Evolutionary conservation across 108 stramenopile species (phyloP).

Genomic region (Skeletonema potamos): DNA sequence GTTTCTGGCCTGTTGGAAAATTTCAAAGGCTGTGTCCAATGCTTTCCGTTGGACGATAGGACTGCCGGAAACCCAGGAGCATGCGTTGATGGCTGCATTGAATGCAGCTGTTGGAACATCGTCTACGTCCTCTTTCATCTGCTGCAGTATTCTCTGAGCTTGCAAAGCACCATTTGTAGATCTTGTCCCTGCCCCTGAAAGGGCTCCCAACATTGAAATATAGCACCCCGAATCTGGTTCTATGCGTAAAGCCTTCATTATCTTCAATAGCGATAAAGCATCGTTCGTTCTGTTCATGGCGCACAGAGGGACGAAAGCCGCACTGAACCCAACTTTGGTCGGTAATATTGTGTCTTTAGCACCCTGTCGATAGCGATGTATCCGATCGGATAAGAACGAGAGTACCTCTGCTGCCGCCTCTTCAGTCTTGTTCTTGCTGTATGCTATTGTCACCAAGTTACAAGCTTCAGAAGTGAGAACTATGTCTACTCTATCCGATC

Average conservation of each 20-base stretch:
- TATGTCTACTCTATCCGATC: background rate
- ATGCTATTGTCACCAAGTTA: constrained; percentile 39
- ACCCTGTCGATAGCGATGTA: constrained; percentile 14
- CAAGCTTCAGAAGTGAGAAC: constrained; percentile 31
- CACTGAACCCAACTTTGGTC: constrained; percentile 36
- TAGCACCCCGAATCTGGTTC: constrained; percentile 38
- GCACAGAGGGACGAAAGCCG: constrained; percentile 19
- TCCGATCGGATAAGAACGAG: constrained; percentile 21
- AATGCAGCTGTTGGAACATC: constrained; percentile 8
- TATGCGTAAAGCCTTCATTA: constrained; percentile 18
- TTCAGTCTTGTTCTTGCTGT: constrained; percentile 24
- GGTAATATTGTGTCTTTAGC: constrained; percentile 27
- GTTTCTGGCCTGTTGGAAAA: constrained; percentile 18
- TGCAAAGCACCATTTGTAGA: constrained; percentile 18
- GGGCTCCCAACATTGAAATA: constrained; percentile 16
- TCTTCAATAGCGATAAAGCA: constrained; percentile 22
- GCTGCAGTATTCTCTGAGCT: constrained; percentile 17
- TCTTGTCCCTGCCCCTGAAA: constrained; percentile 13
- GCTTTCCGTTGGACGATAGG: constrained; percentile 21
- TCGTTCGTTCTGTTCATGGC: constrained; percentile 21
- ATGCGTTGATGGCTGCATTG: constrained; percentile 42
- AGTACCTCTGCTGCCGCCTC: constrained; percentile 14
- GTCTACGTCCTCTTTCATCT: constrained; percentile 21
- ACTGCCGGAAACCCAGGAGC: constrained; percentile 17
- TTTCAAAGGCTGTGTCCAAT: constrained; percentile 18